phyloP scores from a whole-genome alignment of 805 yeast species.

The Barnettozyma populi region DNA sequence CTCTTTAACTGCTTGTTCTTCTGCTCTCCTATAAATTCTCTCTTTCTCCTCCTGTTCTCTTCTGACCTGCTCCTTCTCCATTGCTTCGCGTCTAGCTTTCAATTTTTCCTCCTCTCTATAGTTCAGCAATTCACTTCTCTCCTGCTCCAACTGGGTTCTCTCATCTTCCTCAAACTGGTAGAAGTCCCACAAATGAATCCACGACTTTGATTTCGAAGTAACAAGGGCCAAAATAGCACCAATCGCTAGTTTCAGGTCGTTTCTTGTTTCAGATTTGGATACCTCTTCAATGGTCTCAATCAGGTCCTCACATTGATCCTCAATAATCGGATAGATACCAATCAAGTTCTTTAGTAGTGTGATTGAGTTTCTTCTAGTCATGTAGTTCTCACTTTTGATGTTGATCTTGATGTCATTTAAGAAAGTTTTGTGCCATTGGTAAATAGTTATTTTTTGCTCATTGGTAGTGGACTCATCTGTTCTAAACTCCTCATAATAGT shows the following conservation, averaged over 20 bases:
- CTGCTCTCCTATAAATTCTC: constrained; percentile 1
- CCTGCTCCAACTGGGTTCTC: constrained; percentile 23
- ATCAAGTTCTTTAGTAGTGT: constrained; percentile 65
- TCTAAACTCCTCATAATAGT: constrained; percentile 42
- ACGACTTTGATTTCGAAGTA: constrained; percentile 44
- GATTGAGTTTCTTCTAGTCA: constrained; percentile 75
- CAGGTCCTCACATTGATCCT: constrained; percentile 56
- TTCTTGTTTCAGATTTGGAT: constrained; percentile 53
- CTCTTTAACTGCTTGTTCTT: constrained; percentile 1
- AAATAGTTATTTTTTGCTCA: constrained; percentile 37
- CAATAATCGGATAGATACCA: constrained; percentile 60
- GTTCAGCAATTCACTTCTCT: constrained; percentile 9
- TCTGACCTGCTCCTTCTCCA: neutral
- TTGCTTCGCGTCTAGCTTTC: neutral
- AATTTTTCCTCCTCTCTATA: constrained; percentile 11
- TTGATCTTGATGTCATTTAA: constrained; percentile 26
- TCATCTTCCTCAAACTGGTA: constrained; percentile 43
- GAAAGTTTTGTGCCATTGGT: constrained; percentile 48
- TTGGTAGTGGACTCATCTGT: constrained; percentile 22
- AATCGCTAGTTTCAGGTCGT: constrained; percentile 75
- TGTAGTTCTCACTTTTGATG: constrained; percentile 49
- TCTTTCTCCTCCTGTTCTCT: constrained; percentile 6
- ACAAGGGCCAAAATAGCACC: constrained; percentile 65
- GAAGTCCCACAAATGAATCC: constrained; percentile 55
- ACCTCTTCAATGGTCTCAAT: constrained; percentile 43